Percentiles rank a stretch among this genome's conserved stretches.
These are phyloP conservation scores for Atkinsonella texensis DNA, from an alignment of 2,329 filamentous ascomycete genomes.

Conservation along the genomic window DNA sequence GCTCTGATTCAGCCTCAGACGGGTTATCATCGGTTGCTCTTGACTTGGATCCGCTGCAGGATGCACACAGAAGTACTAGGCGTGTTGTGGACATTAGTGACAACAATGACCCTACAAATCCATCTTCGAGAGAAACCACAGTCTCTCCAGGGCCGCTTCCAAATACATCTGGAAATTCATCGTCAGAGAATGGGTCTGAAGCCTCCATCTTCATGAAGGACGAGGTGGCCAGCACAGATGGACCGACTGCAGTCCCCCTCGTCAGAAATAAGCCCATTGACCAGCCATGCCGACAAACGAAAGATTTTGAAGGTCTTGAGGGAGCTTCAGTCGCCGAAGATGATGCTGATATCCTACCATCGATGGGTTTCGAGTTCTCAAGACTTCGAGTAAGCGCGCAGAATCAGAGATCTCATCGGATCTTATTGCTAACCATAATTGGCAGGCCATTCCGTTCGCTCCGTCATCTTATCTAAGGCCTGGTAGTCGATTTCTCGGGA, in stretches of 20 bases:
- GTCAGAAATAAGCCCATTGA: not conserved
- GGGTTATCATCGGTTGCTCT: constrained; percentile 12
- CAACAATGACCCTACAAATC: constrained; percentile 15
- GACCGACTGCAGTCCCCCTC: not conserved
- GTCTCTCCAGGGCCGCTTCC: constrained; percentile 31
- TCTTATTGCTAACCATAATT: constrained; percentile 4
- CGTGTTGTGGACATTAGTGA: constrained; percentile 6
- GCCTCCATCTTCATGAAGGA: constrained; percentile 20
- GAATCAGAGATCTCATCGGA: constrained; percentile 2
- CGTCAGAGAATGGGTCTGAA: constrained; percentile 20
- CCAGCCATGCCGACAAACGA: constrained; percentile 6
- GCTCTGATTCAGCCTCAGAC: constrained; percentile 11
- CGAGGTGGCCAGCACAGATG: constrained; percentile 11
- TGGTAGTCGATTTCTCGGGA: constrained; percentile 80
- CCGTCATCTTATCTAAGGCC: constrained; percentile 78
- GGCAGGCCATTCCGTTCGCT: constrained; percentile 60
- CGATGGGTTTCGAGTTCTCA: constrained; percentile 27
- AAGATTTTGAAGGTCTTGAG: constrained; percentile 15
- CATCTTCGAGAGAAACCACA: constrained; percentile 28
- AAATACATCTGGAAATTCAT: constrained; percentile 20
- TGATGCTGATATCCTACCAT: constrained; percentile 17
- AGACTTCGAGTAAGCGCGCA: constrained; percentile 21
- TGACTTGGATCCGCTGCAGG: constrained; percentile 5
- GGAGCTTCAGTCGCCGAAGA: constrained; percentile 14
- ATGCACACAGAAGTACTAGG: not conserved